Conservation (phyloP, 345 rosid species). For the Raphanus raphanistrum region DNA sequence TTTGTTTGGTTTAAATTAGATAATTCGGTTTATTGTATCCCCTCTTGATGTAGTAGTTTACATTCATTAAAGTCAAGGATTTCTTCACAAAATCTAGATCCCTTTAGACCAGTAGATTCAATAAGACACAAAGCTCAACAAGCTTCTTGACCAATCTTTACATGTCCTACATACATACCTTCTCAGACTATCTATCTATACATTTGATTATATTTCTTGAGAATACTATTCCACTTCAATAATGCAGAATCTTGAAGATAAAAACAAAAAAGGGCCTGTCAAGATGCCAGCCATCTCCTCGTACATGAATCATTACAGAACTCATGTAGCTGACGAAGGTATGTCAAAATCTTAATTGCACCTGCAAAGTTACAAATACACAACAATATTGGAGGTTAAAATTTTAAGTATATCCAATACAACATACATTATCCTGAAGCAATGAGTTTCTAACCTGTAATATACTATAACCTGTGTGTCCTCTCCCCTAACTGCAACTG, state of each 20-base stretch:
- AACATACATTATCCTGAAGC: background rate
- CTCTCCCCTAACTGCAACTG: constrained; percentile 5
- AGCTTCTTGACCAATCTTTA: constrained; percentile 55
- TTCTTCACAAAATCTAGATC: background rate
- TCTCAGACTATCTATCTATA: constrained; percentile 57
- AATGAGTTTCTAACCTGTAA: background rate
- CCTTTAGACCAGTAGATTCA: background rate
- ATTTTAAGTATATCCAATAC: background rate
- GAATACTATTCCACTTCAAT: constrained; percentile 1
- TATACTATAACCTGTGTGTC: background rate
- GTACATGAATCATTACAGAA: constrained; percentile 61
- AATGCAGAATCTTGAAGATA: background rate
- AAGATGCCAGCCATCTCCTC: constrained; percentile 69
- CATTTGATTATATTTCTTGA: constrained; percentile 1
- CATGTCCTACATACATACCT: constrained; percentile 53
- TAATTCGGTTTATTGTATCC: background rate
- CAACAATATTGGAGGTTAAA: background rate
- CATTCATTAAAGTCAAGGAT: background rate
- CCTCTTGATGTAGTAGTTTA: background rate
- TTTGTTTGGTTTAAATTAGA: background rate
- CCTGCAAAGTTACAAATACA: constrained; percentile 13
- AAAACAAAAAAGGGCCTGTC: constrained; percentile 53
- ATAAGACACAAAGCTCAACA: constrained; percentile 22
- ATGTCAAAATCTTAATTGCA: constrained; percentile 23
- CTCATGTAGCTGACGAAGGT: constrained; percentile 67